These are phyloP conservation scores for Podospora anserina DNA, from an alignment of 495 filamentous ascomycete genomes.

Conservation along the genomic window DNA sequence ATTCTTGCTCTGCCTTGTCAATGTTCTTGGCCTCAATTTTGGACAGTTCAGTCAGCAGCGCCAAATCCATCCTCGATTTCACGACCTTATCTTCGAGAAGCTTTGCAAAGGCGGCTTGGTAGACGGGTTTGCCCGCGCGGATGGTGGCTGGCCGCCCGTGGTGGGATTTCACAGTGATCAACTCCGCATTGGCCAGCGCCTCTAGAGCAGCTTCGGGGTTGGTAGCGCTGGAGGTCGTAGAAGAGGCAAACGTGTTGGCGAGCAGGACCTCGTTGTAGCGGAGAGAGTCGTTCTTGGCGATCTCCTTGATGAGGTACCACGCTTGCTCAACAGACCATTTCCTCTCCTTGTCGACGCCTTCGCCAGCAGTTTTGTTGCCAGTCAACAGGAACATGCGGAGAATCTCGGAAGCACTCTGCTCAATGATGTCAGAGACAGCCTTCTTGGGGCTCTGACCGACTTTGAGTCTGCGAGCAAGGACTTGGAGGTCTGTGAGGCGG, in stretches of 20 bases:
- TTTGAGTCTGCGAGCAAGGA: constrained; percentile 85
- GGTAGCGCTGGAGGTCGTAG: constrained; percentile 38
- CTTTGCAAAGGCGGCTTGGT: constrained; percentile 72
- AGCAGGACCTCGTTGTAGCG: constrained; percentile 82
- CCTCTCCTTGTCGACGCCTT: constrained; percentile 48
- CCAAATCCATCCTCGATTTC: constrained; percentile 69
- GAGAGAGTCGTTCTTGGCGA: constrained; percentile 59
- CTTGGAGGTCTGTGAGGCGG: constrained; percentile 89
- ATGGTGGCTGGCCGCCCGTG: constrained; percentile 75
- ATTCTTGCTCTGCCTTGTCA: constrained; percentile 74
- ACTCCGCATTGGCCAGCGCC: constrained; percentile 79
- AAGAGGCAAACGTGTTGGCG: constrained; percentile 63
- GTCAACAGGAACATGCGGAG: constrained; percentile 83
- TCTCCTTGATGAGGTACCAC: constrained; percentile 77
- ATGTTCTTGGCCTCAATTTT: constrained; percentile 72
- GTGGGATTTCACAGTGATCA: constrained; percentile 70
- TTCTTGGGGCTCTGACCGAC: constrained; percentile 79
- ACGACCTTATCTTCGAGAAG: constrained; percentile 71
- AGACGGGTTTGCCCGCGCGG: constrained; percentile 82
- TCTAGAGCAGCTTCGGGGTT: constrained; percentile 69
- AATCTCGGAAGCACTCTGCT: constrained; percentile 83
- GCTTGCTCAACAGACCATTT: constrained; percentile 81
- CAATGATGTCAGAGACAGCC: constrained; percentile 86
- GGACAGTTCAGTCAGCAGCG: constrained; percentile 61
- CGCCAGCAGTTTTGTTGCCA: constrained; percentile 30